Percentiles rank a stretch among this genome's conserved stretches.
Evolutionary conservation across 352 stramenopile species (phyloP).

Genomic region (Phytophthora meadii): DNA sequence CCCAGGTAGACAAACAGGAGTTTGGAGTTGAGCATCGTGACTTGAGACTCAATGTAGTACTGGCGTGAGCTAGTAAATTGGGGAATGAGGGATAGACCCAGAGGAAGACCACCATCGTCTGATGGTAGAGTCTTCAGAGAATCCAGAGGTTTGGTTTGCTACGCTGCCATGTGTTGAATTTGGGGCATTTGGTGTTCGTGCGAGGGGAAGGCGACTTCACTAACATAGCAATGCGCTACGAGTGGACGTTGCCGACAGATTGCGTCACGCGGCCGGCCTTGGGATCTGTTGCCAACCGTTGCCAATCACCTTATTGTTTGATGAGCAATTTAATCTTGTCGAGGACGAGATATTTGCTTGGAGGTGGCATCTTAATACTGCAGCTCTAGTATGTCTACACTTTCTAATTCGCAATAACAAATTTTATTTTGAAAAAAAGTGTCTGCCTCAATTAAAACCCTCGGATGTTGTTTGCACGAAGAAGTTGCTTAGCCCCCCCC

Average conservation of each 20-base stretch:
- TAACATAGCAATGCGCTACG: constrained; percentile 1
- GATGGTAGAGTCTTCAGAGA: neutral
- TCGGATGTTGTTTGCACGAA: too few relatives aligned
- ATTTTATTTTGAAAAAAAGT: too few relatives aligned
- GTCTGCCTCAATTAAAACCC: too few relatives aligned
- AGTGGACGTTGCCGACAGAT: neutral
- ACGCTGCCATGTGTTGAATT: constrained; percentile 1
- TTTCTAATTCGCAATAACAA: too few relatives aligned
- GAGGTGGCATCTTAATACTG: too few relatives aligned
- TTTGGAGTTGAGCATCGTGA: constrained; percentile 7
- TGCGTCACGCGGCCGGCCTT: neutral
- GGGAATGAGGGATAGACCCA: neutral
- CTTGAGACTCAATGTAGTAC: neutral
- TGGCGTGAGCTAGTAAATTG: neutral
- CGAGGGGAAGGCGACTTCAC: neutral
- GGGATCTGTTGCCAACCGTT: neutral
- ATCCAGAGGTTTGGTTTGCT: neutral
- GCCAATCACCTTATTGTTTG: neutral
- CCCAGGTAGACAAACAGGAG: constrained; percentile 2
- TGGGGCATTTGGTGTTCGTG: neutral
- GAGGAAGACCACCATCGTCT: neutral
- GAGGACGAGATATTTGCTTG: too few relatives aligned
- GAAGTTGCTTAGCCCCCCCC: too few relatives aligned
- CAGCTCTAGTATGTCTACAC: too few relatives aligned
- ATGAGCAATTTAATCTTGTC: too few relatives aligned